Evolutionary conservation across 192 early-diverging fungal genomes (phyloP), one percentile per base, ranked within the genome.

Genomic region (Geranomyces variabilis): DNA sequence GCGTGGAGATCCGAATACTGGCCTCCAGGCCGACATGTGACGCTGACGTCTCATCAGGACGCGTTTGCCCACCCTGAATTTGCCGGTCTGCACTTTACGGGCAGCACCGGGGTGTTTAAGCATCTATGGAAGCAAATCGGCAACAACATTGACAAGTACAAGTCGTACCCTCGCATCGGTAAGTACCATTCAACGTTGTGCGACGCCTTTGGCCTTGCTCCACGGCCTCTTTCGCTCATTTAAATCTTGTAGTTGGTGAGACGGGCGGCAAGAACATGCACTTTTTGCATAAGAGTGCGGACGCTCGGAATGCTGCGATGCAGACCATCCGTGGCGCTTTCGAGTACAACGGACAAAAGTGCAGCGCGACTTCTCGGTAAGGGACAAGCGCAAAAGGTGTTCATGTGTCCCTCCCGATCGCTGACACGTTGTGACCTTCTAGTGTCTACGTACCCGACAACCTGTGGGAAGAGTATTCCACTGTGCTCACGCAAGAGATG

Each of bases 181-280:
- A 55, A 31, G 72, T 14, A 41, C 17, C 10, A 3, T 41, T 41
- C 5, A 41, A 19, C 41, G 1, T 41, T n/a, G n/a, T n/a, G n/a
- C n/a, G n/a, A n/a, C n/a, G n/a, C n/a, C n/a, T 65, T 29, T 45
- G 31, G 12, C 43, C 24, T 15, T 64, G n/a, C 12, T 24, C 56
- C 13, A 10, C 24, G 56, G 13, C 24, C 13, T 12, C 9, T 58
- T 48, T 41, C 10, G 36, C 36, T 41, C 5, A 41, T 41, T 41
- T 10, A 41, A 3, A 31, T 9, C n/a, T 45, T 33, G 1, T 70
- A 79, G 96, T 99, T 19, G 96, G 96, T 77, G 96, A 99, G 82
- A 97, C 96, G 30, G 97, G 97, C 76, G 97, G 97, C 64, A 99
- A 99, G 86, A 99, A 99, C 90, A 96, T 94, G 88, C 97, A 99